A percentile compares a stretch with the other conserved stretches of the same genome.
phyloP scores from a whole-genome alignment of 768 basidiomycete species.

The Guyanaporus albipodus region DNA sequence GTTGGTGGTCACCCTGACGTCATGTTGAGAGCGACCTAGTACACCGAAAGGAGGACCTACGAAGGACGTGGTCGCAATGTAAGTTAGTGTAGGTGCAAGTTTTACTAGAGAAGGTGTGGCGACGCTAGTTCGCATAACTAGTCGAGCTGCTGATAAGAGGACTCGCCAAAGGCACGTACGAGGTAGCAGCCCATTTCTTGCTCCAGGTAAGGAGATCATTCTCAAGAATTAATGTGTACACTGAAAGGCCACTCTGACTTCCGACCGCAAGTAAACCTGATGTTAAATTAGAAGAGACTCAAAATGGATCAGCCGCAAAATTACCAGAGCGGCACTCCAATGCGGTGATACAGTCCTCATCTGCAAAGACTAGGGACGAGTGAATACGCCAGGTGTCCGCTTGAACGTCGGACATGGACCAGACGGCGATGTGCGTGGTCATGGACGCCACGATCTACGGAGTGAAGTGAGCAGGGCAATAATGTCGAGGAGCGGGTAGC shows the following conservation, averaged over 20 bases:
- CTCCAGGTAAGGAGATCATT: conserved; percentile 84
- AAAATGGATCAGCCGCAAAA: neutral
- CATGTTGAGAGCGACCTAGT: conserved; percentile 5
- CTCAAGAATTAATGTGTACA: conserved; percentile 75
- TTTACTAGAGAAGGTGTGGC: conserved; percentile 48
- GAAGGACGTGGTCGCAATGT: conserved; percentile 60
- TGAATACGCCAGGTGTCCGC: conserved; percentile 73
- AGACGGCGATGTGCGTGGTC: conserved; percentile 65
- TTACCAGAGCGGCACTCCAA: conserved; percentile 76
- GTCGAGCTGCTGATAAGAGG: conserved; percentile 10
- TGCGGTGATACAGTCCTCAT: conserved; percentile 50
- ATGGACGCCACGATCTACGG: conserved; percentile 75
- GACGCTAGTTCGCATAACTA: conserved; percentile 35
- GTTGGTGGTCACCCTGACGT: conserved; percentile 49
- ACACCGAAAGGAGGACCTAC: conserved; percentile 36
- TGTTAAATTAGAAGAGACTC: conserved; percentile 23
- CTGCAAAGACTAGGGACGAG: conserved; percentile 68
- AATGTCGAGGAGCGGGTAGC: neutral
- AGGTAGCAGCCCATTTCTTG: conserved; percentile 66
- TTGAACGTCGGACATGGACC: conserved; percentile 68
- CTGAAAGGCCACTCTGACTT: conserved; percentile 53
- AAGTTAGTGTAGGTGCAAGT: conserved; percentile 75
- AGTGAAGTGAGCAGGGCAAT: conserved; percentile 7
- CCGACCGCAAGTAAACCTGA: conserved; percentile 78
- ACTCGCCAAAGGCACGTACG: conserved; percentile 39